Base-by-base conservation (phyloP, 352 stramenopile species). In the Globisporangium apiculatum region DNA sequence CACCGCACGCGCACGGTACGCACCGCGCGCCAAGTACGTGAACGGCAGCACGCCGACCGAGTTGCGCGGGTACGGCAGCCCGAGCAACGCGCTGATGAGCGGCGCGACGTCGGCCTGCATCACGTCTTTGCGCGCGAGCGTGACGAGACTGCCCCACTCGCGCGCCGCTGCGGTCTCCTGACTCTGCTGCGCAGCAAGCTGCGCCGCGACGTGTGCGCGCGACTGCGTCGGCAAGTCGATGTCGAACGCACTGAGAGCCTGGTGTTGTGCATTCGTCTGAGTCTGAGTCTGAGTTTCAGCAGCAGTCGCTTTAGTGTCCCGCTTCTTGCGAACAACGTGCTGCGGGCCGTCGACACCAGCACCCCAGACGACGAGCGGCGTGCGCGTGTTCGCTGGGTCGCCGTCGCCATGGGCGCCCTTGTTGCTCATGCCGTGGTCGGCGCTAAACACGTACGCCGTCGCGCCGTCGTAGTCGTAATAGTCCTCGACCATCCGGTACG, bases 81-180 rank as follows among this genome's bases (percentile, higher is more conserved):
- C 85, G 12, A 95, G 59, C 31, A 95, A 57, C 46, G 81, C 68
- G 51, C 77, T 86, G 43, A 91, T 73, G 3, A 93, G 67, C 12
- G 83, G 82, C n/a, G 85, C 85, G 1, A 95, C 65, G 60, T 95
- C 83, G 8, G 82, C 84, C 56, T 95, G 85, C 79, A 93, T 89
- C 36, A 93, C 83, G 53, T 95, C 85, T 49, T 81, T 85, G 11
- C 85, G 78, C 50, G 75, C 56, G 35, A 90, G 63, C 10, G 66
- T 49, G 7, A 35, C 18, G 18, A 95, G 73, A 3, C 51, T 53
- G 14, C 69, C 75, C 73, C 80, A 92, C 14, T 86, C 66, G 0
- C 38, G 40, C 9, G 59, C 15, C 6, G 83, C 83, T 0, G 52
- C 54, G 14, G 54, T 45, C 62, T 92, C 83, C 48, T 89, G 75